Base-by-base conservation (phyloP, 148 eudicot species). In the Arctostaphylos glauca region DNA sequence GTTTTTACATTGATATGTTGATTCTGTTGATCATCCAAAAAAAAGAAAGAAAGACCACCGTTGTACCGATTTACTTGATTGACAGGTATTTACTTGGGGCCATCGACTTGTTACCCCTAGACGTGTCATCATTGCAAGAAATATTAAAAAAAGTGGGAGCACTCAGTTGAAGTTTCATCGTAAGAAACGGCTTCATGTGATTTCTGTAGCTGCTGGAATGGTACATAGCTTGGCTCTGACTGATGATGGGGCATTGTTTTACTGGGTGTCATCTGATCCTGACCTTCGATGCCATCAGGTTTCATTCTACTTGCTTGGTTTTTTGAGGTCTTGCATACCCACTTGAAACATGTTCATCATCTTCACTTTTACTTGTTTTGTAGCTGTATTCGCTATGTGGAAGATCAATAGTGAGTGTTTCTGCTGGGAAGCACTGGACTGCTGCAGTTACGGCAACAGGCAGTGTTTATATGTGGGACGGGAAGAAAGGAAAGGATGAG, bases 31-130 rank as follows among this genome's bases (percentile, higher is more conserved):
- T 25, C 43, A 66, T 66, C 6, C 2, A 9, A 25, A 4, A 25
- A 12, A 1, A 4, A 64, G 13, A 66, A 31, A 3, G 71, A 31
- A 66, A 66, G 43, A 25, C 1, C 0, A 66, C 41, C 0, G 15
- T 25, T 31, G 25, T 66, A 31, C 13, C 80, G 53, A 46, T 79
- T 83, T 62, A 18, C 66, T 48, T 86, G 83, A 14, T 67, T 85
- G 83, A 84, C 88, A 96, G 99, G 97, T 97, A 18, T 94, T 93
- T 78, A 97, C 99, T 48, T 97, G 99, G 99, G 99, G 99, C 80
- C 99, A 97, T 86, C 95, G 96, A 80, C 96, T 97, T 86, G 99
- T 97, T 74, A 97, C 92, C 75, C 99, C 99, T 46, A 91, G 91
- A 81, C 97, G 99, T 78, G 96, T 93, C 53, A 79, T 91, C 48